These are phyloP conservation scores for Jatropha podagrica DNA, from an alignment of 441 rosid genomes.

Conservation along the genomic window DNA sequence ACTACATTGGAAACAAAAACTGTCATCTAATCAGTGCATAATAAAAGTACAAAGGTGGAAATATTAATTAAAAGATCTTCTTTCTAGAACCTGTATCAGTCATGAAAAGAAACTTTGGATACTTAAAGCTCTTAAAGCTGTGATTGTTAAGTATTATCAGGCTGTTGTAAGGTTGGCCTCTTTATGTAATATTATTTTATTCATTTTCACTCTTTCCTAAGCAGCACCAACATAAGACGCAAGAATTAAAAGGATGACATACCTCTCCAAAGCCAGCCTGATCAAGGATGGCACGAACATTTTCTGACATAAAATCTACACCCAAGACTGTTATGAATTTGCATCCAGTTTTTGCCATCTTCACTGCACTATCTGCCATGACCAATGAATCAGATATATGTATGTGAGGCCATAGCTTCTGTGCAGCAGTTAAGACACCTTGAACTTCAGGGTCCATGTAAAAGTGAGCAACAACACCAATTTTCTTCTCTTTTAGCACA, in stretches of 20 bases:
- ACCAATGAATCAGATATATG: slow-evolving; percentile 90
- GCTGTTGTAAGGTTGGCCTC: too few species aligned
- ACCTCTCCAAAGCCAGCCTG: slow-evolving; percentile 90
- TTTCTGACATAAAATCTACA: slow-evolving; percentile 98
- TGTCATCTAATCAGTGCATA: not conserved
- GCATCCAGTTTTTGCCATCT: slow-evolving; percentile 93
- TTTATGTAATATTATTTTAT: too few species aligned
- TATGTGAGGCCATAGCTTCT: slow-evolving; percentile 90
- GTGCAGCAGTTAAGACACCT: slow-evolving; percentile 91
- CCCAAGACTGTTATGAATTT: slow-evolving; percentile 84
- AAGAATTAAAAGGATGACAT: not conserved
- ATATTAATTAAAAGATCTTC: not conserved
- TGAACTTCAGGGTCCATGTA: slow-evolving; percentile 99
- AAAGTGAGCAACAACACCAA: slow-evolving; percentile 90
- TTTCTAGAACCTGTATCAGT: not conserved
- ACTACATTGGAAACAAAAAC: not conserved
- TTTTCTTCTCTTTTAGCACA: slow-evolving; percentile 78
- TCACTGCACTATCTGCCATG: slow-evolving; percentile 95
- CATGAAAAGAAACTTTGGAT: not conserved
- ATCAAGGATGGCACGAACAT: slow-evolving; percentile 93
- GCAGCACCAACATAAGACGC: not conserved
- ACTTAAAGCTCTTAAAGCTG: not conserved
- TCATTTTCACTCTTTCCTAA: too few species aligned
- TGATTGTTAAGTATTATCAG: too few species aligned
- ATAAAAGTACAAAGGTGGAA: not conserved